A percentile compares a stretch with the other conserved stretches of the same genome.
These are phyloP conservation scores for Styphnolobium japonicum DNA, from an alignment of 306 rosid species.

Conservation along the genomic window DNA sequence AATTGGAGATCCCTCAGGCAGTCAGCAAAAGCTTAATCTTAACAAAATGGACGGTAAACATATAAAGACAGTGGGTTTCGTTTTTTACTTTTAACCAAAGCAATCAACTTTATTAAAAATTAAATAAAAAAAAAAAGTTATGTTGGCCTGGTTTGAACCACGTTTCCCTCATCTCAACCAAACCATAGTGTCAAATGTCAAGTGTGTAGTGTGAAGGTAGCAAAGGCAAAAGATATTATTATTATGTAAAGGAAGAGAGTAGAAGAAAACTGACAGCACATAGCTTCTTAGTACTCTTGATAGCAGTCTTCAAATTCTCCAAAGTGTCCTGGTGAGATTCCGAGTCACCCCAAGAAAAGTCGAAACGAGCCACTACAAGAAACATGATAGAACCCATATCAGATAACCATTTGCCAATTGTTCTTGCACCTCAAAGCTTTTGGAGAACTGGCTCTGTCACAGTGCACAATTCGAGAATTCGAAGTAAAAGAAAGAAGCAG, in stretches of 20 bases:
- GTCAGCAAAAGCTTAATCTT: not conserved
- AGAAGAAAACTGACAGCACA: slow-evolving; percentile 70
- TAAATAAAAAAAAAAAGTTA: no score
- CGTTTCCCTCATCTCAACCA: not conserved
- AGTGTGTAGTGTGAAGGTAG: no score
- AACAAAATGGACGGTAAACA: not conserved
- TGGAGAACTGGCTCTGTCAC: not conserved
- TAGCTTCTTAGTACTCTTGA: slow-evolving; percentile 79
- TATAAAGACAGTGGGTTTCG: not conserved
- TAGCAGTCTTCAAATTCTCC: slow-evolving; percentile 81
- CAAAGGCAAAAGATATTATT: not conserved
- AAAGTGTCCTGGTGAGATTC: slow-evolving; percentile 86
- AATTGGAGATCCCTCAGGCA: not conserved
- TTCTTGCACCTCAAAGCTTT: not conserved
- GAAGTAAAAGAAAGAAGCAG: not conserved
- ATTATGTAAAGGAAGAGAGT: not conserved
- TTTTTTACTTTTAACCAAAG: not conserved
- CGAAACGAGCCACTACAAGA: slow-evolving; percentile 89
- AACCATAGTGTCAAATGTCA: not conserved
- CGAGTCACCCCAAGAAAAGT: slow-evolving; percentile 84
- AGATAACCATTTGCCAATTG: not conserved
- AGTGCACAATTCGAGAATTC: not conserved
- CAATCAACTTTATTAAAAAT: not conserved
- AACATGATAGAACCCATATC: slow-evolving; percentile 14
- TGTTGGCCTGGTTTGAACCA: not conserved